Base-by-base conservation (phyloP, 176 grass and related monocot genomes). In the Bothriochloa decipiens region DNA sequence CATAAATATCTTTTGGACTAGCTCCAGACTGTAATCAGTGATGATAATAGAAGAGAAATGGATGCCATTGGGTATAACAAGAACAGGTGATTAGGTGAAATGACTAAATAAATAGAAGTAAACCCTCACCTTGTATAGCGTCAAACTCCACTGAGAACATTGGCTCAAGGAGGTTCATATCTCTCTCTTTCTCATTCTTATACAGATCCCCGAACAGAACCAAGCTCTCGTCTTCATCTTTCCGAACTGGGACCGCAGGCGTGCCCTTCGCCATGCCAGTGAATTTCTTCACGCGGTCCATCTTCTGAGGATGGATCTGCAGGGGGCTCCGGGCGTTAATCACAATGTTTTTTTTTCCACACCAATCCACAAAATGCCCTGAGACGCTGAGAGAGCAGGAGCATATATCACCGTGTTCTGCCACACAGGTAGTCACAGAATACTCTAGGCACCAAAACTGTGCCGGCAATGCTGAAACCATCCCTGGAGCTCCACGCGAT, bases 121-220 rank as follows among this genome's bases (percentile, higher is more conserved):
- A 29, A 46, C 26, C 23, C 45, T 85, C 14, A 89, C 89, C 92
- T 82, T 85, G 92, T 41, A 86, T 86, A 45, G 84, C 81, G 69
- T 94, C 89, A 16, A 94, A 83, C 43, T 89, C 89, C 52, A 89
- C 60, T 0, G 92, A 94, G 63, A 76, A 87, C 81, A 89, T 88
- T 20, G 89, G 89, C 43, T 94, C 86, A 50, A 94, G 89, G 41
- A 94, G 92, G 74, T 81, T 89, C 9, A 94, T 13, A 28, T 84
- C 82, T 72, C 75, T 89, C 43, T 91, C 87, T 63, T 91, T 89
- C 33, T 91, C 92, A 74, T 85, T 64, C 63, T 58, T 83, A 75
- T 86, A 83, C 71, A 94, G 41, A 61, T 94, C 92, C 28, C 86
- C 85, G 63, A 94, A 91, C 55, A 94, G 82, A 84, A 81, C 23